These are phyloP conservation scores for Tulasnella sp. DNA, from an alignment of 768 basidiomycete species.

Conservation along the genomic window DNA sequence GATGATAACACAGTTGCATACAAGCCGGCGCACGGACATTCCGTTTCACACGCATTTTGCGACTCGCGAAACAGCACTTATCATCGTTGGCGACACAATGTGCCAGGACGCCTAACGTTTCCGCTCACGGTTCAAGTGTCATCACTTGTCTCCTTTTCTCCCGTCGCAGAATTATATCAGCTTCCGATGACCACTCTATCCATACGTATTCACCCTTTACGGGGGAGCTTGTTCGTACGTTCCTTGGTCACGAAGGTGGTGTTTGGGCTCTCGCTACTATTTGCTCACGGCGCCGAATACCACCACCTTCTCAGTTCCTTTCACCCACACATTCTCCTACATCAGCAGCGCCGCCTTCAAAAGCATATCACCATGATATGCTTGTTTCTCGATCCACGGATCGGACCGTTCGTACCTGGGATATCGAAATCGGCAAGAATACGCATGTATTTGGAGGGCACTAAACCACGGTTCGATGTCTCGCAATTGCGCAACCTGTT, in stretches of 20 bases:
- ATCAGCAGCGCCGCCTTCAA: slow-evolving; percentile 29
- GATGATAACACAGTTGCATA: too few relatives aligned
- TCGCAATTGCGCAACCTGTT: slow-evolving; percentile 91
- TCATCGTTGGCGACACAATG: slow-evolving; percentile 11
- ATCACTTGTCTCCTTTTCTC: slow-evolving; percentile 95
- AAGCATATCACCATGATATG: slow-evolving; percentile 20
- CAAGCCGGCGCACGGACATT: too few relatives aligned
- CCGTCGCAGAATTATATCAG: slow-evolving; percentile 66
- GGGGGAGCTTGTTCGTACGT: slow-evolving; percentile 55
- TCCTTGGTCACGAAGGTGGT: slow-evolving; percentile 32
- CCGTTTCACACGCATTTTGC: too few relatives aligned
- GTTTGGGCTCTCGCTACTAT: slow-evolving; percentile 30
- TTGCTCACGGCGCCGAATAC: slow-evolving; percentile 26
- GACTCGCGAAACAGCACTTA: too few relatives aligned
- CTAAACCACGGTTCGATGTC: slow-evolving; percentile 88
- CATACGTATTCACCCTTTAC: slow-evolving; percentile 83
- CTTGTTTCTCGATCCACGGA: slow-evolving; percentile 89
- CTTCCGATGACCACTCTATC: slow-evolving; percentile 93
- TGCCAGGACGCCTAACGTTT: slow-evolving; percentile 58
- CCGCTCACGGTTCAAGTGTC: slow-evolving; percentile 80
- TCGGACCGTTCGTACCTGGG: slow-evolving; percentile 85
- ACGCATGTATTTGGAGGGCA: slow-evolving; percentile 96
- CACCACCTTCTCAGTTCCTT: slow-evolving; percentile 28
- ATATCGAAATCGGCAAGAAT: slow-evolving; percentile 61
- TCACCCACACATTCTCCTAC: slow-evolving; percentile 23